These are phyloP conservation scores for Thelonectria olida DNA, from an alignment of 2,329 filamentous ascomycete species.

Conservation along the genomic window DNA sequence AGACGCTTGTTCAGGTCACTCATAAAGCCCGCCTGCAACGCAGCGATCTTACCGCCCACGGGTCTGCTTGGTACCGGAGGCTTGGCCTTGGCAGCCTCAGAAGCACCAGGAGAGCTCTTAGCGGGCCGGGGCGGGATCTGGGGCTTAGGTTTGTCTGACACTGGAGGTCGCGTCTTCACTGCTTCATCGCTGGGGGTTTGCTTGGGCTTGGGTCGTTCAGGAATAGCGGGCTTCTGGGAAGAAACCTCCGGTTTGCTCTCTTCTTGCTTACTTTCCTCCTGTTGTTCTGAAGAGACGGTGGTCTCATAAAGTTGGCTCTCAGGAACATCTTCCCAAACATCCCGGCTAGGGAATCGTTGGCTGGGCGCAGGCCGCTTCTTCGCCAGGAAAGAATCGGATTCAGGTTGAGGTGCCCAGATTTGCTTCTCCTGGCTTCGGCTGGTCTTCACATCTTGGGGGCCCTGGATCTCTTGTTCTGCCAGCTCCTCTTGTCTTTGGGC, in stretches of 20 bases:
- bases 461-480: constrained; percentile 62
- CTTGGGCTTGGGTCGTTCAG: constrained; percentile 65
- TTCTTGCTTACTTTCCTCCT: constrained; percentile 40
- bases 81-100: constrained; percentile 73
- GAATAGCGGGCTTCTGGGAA: constrained; percentile 55
- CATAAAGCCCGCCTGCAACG: constrained; percentile 90
- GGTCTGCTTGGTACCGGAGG: constrained; percentile 81
- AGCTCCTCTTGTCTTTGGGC: constrained; percentile 72
- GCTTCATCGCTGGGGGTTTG: constrained; percentile 49
- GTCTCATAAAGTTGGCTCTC: constrained; percentile 84
- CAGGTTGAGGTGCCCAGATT: constrained; percentile 57
- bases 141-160: constrained; percentile 67
- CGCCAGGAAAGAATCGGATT: constrained; percentile 54
- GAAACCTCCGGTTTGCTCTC: constrained; percentile 44
- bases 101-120: constrained; percentile 57
- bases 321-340: constrained; percentile 94
- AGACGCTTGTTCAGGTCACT: constrained; percentile 91
- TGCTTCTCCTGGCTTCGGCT: constrained; percentile 46
- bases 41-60: constrained; percentile 85
- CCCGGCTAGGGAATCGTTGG: constrained; percentile 86
- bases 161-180: constrained; percentile 48
- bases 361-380: constrained; percentile 65
- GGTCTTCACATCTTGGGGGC: constrained; percentile 41
- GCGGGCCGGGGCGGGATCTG: constrained; percentile 68
- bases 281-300: constrained; percentile 63